Base-by-base conservation (phyloP, 805 yeast species). In the Candida khao-thaluensis region DNA sequence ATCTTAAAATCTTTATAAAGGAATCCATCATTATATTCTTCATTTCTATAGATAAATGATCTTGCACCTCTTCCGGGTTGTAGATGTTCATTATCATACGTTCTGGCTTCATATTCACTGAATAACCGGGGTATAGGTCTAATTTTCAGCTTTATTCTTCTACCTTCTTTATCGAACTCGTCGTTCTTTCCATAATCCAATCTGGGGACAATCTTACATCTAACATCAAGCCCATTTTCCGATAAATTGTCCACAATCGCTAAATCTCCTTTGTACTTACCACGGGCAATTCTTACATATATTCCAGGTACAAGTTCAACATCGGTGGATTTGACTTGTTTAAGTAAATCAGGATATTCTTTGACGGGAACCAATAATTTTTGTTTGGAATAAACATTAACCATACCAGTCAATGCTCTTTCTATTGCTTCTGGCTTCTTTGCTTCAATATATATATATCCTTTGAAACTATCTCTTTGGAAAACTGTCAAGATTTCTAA, bases 151-250 rank as follows among this genome's bases (percentile, higher is more conserved):
- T 77, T 81, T 29, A 66, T 55, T 43, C 56, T 54, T 35, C 42
- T 56, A 17, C 80, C 82, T 15, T 66, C 66, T 25, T 53, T 51
- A 45, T 79, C 86, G 43, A 74, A 44, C 20, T 66, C 76, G 45
- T 67, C 72, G 31, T 74, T 69, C 49, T 81, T 79, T 42, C 95
- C 96, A 61, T 93, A 91, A 59, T 91, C 97, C 43, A 93, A 65
- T 54, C 99, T 79, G 25, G 99, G 99, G 23, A 93, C 95, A 48
- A 93, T 71, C 56, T 87, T 87, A 51, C 95, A 79, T 53, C 95
- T 77, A n/a, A 88, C 98, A 59, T 91, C 98, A 51, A 93, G 74
- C 38, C 96, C 98, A 57, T 87, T 91, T 55, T 93, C 98, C 44
- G 95, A 85, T 47, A 93, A 74, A 57, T 90, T 89, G 52, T 89